A percentile compares a stretch with the other conserved stretches of the same genome.
Conservation (phyloP, 495 filamentous ascomycete species). For the Xylona heveae region DNA sequence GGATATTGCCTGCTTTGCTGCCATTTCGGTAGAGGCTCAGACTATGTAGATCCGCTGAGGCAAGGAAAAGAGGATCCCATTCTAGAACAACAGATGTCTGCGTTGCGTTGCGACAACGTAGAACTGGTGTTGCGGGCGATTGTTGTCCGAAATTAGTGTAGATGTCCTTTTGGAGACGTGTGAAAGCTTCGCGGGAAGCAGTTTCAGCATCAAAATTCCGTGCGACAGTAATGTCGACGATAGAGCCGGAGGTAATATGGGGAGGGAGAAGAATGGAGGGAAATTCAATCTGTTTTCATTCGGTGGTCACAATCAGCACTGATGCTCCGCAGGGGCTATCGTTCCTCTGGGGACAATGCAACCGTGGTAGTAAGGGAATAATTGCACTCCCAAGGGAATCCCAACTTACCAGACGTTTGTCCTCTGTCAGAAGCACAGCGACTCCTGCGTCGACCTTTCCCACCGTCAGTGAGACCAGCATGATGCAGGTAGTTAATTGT, state of each 20-base stretch:
- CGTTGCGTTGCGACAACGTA: conserved; percentile 86
- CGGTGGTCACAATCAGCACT: too few species aligned
- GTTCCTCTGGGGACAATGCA: too few species aligned
- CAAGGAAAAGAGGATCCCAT: conserved; percentile 84
- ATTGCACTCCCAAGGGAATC: neutral
- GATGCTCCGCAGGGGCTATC: too few species aligned
- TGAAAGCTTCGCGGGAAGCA: conserved; percentile 49
- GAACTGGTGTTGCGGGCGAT: conserved; percentile 55
- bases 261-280: conserved; percentile 90
- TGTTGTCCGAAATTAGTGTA: conserved; percentile 63
- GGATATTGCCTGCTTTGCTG: conserved; percentile 87
- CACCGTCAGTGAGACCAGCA: conserved; percentile 95
- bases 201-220: conserved; percentile 67
- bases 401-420: conserved; percentile 73
- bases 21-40: conserved; percentile 87
- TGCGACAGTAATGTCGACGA: conserved; percentile 91
- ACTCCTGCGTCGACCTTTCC: conserved; percentile 98
- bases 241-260: conserved; percentile 83
- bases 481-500: too few species aligned
- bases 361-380: neutral
- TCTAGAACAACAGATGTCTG: conserved; percentile 94
- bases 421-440: conserved; percentile 86
- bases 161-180: conserved; percentile 69
- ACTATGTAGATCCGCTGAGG: conserved; percentile 72
- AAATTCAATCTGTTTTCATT: conserved; percentile 99